Evolutionary conservation across 2,329 filamentous ascomycete species (phyloP).

Genomic region (Tolypocladium paradoxum): DNA sequence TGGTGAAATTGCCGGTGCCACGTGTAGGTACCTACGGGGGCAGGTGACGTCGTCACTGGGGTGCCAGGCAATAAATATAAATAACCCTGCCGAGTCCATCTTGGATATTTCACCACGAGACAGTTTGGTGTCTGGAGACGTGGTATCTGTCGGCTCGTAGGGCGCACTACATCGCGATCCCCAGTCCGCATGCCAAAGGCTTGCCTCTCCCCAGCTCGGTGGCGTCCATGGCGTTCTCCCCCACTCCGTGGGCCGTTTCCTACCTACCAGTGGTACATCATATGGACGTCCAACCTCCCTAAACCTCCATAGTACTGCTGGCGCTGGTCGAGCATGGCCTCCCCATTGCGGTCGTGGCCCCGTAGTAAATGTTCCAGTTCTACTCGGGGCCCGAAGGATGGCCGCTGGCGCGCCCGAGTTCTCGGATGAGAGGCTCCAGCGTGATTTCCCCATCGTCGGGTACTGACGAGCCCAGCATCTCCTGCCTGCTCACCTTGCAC

Average conservation of each 20-base stretch:
- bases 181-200: too few species aligned
- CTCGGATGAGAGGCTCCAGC: conserved; percentile 25
- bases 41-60: too few species aligned
- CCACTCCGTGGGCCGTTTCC: neutral
- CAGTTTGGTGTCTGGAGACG: neutral
- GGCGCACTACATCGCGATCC: too few species aligned
- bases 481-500: conserved; percentile 26
- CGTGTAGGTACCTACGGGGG: neutral
- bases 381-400: neutral
- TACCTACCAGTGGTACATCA: neutral
- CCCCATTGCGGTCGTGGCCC: neutral
- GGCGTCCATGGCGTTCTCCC: neutral
- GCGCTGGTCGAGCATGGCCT: neutral
- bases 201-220: too few species aligned
- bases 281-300: neutral
- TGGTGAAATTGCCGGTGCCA: neutral
- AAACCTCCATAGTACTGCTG: neutral
- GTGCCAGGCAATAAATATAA: neutral
- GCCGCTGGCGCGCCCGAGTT: conserved; percentile 13
- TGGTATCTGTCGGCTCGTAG: neutral
- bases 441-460: conserved; percentile 21
- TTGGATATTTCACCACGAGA: neutral
- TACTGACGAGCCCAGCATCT: conserved; percentile 33
- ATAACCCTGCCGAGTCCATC: neutral
- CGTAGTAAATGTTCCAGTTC: neutral